Evolutionary conservation across 176 grass and related monocot species (phyloP).

Genomic region (Coix lacrymajobi): DNA sequence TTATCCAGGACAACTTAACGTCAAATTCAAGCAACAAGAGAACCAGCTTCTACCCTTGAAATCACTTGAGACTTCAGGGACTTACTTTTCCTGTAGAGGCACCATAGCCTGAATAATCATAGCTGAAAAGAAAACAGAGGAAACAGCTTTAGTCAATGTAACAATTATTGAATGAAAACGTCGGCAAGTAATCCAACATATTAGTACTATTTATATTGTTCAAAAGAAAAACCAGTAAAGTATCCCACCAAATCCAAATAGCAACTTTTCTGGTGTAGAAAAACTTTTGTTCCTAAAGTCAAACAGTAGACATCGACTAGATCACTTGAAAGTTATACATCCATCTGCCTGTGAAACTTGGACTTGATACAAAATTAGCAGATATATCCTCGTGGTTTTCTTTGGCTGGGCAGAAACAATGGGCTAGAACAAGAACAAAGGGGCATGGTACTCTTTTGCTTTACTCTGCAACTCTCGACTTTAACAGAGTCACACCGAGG

Average conservation of each 20-base stretch:
- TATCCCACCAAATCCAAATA: conserved; percentile 9
- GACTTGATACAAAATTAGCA: not conserved
- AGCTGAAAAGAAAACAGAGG: conserved; percentile 54
- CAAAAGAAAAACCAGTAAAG: not conserved
- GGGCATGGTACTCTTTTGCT: not conserved
- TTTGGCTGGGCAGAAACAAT: not conserved
- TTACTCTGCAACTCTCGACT: not conserved
- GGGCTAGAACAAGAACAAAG: not conserved
- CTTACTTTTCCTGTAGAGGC: conserved; percentile 97
- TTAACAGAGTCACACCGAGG: not conserved
- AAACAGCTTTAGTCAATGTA: conserved; percentile 15
- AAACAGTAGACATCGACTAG: conserved; percentile 10
- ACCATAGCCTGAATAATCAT: conserved; percentile 98
- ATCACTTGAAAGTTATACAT: not conserved
- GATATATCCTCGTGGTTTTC: not conserved
- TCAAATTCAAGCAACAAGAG: conserved; percentile 13
- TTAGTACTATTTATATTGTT: not conserved
- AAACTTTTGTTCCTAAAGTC: conserved; percentile 22
- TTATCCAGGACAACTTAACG: not conserved
- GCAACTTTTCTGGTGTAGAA: conserved; percentile 20
- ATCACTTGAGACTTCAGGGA: conserved; percentile 16
- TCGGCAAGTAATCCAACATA: not conserved
- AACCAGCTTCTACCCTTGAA: conserved; percentile 6
- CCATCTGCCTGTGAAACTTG: not conserved
- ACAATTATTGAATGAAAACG: not conserved